phyloP scores from a whole-genome alignment of 1,284 basidiomycete species.

The Polyporus tsugae region DNA sequence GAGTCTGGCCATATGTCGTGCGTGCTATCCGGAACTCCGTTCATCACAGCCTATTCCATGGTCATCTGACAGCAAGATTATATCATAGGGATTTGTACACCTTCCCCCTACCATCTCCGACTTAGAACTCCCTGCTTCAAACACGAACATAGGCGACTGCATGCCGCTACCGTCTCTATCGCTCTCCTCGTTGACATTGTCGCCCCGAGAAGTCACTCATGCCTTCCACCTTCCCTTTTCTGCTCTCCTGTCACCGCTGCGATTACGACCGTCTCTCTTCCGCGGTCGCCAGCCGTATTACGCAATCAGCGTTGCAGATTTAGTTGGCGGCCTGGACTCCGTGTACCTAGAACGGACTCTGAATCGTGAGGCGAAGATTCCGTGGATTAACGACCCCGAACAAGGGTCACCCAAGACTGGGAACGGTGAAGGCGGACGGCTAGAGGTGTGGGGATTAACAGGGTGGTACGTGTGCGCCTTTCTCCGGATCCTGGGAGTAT shows the following conservation, averaged over 20 bases:
- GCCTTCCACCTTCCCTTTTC: constrained; percentile 76
- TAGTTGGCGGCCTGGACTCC: constrained; percentile 45
- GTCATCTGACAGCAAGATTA: neutral
- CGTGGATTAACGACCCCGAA: constrained; percentile 37
- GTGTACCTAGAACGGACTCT: constrained; percentile 25
- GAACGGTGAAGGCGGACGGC: constrained; percentile 48
- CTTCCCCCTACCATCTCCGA: constrained; percentile 12
- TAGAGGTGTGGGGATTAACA: constrained; percentile 84
- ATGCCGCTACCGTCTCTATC: constrained; percentile 67
- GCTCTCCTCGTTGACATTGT: constrained; percentile 59
- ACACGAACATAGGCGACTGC: constrained; percentile 41
- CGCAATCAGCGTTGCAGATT: constrained; percentile 73
- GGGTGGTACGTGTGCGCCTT: constrained; percentile 80
- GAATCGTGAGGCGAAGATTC: constrained; percentile 17
- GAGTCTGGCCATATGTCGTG: constrained; percentile 81
- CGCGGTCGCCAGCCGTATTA: constrained; percentile 65
- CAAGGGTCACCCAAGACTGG: constrained; percentile 52
- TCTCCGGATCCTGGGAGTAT: constrained; percentile 58
- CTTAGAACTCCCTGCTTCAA: constrained; percentile 7
- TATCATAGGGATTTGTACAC: constrained; percentile 66
- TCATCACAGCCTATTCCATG: neutral
- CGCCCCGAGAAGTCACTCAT: constrained; percentile 70
- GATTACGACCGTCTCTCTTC: constrained; percentile 62
- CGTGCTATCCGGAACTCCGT: constrained; percentile 41
- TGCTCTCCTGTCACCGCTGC: constrained; percentile 52